A percentile compares a stretch with the other conserved stretches of the same genome.
Evolutionary conservation across 768 basidiomycete genomes (phyloP).

Genomic region (Royoungia palumana): DNA sequence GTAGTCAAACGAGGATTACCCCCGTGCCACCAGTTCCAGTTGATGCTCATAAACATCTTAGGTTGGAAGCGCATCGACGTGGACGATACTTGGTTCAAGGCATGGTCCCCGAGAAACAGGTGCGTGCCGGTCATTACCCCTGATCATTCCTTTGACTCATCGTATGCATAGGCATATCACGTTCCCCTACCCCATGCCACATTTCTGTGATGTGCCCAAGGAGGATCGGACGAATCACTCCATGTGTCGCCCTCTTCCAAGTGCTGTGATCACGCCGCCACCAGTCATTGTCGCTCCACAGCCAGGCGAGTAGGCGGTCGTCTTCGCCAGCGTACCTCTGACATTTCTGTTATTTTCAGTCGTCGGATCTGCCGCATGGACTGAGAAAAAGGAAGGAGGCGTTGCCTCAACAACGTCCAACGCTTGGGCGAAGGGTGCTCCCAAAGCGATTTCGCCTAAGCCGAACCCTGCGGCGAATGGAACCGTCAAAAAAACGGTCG

Average conservation of each 20-base stretch:
- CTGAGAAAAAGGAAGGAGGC: conserved; percentile 12
- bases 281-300: conserved; percentile 24
- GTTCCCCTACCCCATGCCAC: conserved; percentile 40
- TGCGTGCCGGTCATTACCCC: conserved; percentile 8
- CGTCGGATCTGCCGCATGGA: conserved; percentile 29
- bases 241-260: conserved; percentile 45
- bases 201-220: conserved; percentile 37
- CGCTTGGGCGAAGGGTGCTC: conserved; percentile 19
- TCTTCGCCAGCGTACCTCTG: neutral
- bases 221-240: conserved; percentile 38
- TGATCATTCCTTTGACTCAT: neutral
- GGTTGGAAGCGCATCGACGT: conserved; percentile 49
- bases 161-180: conserved; percentile 25
- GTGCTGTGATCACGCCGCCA: conserved; percentile 24
- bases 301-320: conserved; percentile 28
- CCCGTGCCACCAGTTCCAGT: neutral
- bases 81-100: conserved; percentile 41
- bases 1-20: too few relatives aligned
- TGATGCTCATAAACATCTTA: conserved; percentile 11
- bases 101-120: conserved; percentile 27
- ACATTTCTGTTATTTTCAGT: conserved; percentile 14
- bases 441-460: conserved; percentile 8
- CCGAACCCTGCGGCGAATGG: conserved; percentile 18
- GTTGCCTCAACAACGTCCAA: conserved; percentile 1
- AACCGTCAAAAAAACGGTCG: conserved; percentile 16